Base-by-base conservation (phyloP, 1,284 basidiomycete genomes). In the Pascua sp. region DNA sequence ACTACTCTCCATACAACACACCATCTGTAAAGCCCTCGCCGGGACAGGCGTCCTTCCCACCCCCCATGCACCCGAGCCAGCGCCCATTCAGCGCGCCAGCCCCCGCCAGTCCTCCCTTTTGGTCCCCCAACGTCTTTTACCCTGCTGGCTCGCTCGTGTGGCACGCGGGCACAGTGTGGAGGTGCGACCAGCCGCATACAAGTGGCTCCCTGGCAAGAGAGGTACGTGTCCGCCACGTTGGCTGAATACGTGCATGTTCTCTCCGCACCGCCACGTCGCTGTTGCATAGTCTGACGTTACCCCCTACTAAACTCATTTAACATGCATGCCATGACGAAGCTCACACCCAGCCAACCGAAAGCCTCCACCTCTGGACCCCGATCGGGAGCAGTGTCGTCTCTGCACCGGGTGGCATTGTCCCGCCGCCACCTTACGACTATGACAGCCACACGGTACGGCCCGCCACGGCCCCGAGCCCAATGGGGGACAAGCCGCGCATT, bases 351-450 rank as follows among this genome's bases (percentile, higher is more conserved):
- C 72, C 72, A 2, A 62, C 65, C 2, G 47, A 59, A 32, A 69
- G 66, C 48, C 43, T 69, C 11, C 62, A 70, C 50, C 64, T 74
- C 11, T 74, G 72, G 72, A 72, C 72, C 15, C 69, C 68, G 0
- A 49, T 73, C 41, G 54, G 42, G 12, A 58, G 58, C 42, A 53
- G 18, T 9, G 38, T 57, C n/a, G 42, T 46, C 5, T 24, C 39
- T 15, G 53, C 40, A 4, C 44, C 53, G 1, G 50, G 41, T 18
- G 49, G 49, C 12, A 43, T 43, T 16, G 42, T n/a, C 8, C 13
- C 49, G 5, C 49, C 49, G 11, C 49, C 49, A 11, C 16, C 8
- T 5, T 51, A 51, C 11, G 24, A 18, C n/a, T n/a, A 43, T 9
- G 42, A n/a, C 8, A n/a, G 15, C 15, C n/a, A n/a, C 42, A 16